phyloP scores from a whole-genome alignment of 2,329 filamentous ascomycete species.

The Cadophora sp. region DNA sequence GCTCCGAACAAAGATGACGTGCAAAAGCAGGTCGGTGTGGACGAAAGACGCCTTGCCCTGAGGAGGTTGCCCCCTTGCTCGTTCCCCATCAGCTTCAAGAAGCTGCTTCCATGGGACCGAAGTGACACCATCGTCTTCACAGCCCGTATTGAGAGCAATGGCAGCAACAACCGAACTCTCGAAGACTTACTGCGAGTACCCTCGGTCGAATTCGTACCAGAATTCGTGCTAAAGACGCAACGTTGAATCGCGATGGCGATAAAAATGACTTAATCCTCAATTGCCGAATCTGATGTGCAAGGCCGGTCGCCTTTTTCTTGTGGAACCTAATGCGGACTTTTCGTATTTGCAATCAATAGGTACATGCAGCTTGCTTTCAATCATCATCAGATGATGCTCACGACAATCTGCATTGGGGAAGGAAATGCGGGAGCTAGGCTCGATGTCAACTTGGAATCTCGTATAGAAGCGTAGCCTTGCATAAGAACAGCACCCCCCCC shows the following conservation, averaged over 20 bases:
- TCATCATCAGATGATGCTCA: slow-evolving; percentile 17
- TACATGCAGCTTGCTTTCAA: slow-evolving; percentile 10
- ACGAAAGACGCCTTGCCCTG: background rate
- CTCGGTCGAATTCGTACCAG: background rate
- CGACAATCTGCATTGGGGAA: background rate
- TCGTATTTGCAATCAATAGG: slow-evolving; percentile 18
- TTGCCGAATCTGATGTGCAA: background rate
- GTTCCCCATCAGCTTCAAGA: background rate
- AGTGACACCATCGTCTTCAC: slow-evolving; percentile 2
- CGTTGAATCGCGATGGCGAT: background rate
- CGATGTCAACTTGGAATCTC: slow-evolving; percentile 3
- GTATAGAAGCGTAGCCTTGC: slow-evolving; percentile 20
- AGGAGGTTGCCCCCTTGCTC: background rate
- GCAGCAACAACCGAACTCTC: background rate
- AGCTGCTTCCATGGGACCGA: background rate
- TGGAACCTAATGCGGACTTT: slow-evolving; percentile 5
- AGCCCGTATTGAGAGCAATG: slow-evolving; percentile 3
- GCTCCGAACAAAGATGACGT: background rate
- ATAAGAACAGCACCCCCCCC: background rate
- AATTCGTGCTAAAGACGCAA: slow-evolving; percentile 3
- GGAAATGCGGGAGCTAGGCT: background rate
- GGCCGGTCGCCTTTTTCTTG: background rate
- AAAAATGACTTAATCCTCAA: background rate
- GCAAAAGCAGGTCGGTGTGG: background rate
- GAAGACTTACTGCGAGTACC: background rate